Conservation (phyloP, 768 basidiomycete species). For the Amanita molliuscula region DNA sequence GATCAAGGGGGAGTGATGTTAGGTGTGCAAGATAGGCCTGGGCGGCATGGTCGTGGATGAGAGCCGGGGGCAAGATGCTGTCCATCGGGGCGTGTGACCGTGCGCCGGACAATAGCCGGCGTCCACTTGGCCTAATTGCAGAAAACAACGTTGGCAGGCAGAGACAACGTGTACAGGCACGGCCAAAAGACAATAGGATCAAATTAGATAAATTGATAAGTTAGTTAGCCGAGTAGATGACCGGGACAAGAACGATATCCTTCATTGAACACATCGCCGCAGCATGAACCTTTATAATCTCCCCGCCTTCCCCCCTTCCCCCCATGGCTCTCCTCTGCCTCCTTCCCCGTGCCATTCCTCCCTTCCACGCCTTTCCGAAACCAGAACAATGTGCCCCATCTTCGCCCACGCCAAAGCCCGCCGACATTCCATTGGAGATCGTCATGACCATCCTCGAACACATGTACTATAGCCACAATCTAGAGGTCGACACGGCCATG, state of each 20-base stretch:
- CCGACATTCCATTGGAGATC: slow-evolving; percentile 49
- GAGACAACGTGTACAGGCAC: no score
- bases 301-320: slow-evolving; percentile 8
- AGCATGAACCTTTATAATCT: slow-evolving; percentile 11
- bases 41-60: slow-evolving; percentile 11
- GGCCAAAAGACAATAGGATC: no score
- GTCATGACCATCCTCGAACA: slow-evolving; percentile 53
- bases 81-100: no score
- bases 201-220: no score
- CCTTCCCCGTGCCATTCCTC: slow-evolving; percentile 18
- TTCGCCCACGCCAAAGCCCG: slow-evolving; percentile 9
- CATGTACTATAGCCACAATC: slow-evolving; percentile 30
- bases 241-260: no score
- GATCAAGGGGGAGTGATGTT: slow-evolving; percentile 52
- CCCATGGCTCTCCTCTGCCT: slow-evolving; percentile 22
- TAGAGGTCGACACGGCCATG: slow-evolving; percentile 27
- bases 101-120: no score
- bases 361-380: slow-evolving; percentile 13
- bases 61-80: slow-evolving; percentile 3
- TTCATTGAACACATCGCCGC: no score
- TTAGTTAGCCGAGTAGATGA: no score
- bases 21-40: slow-evolving; percentile 56
- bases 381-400: slow-evolving; percentile 20
- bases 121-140: no score
- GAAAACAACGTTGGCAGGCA: no score